Percentiles rank a stretch among this genome's conserved stretches.
phyloP scores from a whole-genome alignment of 139 green algal species.

The Zygnema circumcarinatum region DNA sequence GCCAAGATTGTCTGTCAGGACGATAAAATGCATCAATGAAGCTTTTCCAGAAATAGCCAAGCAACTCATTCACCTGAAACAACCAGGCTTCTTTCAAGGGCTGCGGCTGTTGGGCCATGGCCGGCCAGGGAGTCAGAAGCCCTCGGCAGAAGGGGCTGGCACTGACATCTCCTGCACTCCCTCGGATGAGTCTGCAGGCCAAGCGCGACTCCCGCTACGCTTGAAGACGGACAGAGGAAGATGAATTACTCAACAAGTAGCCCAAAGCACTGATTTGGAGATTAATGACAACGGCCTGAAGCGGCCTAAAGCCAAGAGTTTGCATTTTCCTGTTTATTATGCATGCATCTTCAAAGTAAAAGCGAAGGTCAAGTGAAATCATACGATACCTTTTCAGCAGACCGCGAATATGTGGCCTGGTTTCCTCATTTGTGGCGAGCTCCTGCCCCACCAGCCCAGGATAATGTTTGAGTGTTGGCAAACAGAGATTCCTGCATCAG shows the following conservation, averaged over 20 bases:
- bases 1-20: too few species aligned
- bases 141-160: not conserved
- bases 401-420: not conserved
- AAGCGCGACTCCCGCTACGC: too few species aligned
- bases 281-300: too few species aligned
- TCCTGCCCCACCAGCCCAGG: not conserved
- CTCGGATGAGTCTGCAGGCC: not conserved
- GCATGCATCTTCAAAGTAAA: too few species aligned
- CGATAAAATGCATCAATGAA: too few species aligned
- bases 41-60: too few species aligned
- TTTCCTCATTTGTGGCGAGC: conserved; percentile 2
- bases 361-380: too few species aligned
- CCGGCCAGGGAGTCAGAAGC: conserved; percentile 1
- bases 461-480: not conserved
- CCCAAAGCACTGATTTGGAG: not conserved
- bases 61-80: conserved; percentile 18
- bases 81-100: conserved; percentile 2
- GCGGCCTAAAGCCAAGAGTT: too few species aligned
- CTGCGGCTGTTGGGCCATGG: conserved; percentile 7
- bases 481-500: not conserved
- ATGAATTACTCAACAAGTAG: too few species aligned
- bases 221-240: too few species aligned
- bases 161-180: not conserved
- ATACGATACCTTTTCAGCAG: not conserved
- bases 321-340: too few species aligned